These are phyloP conservation scores for Falciphora oryzae DNA, from an alignment of 2,329 filamentous ascomycete species.

Conservation along the genomic window DNA sequence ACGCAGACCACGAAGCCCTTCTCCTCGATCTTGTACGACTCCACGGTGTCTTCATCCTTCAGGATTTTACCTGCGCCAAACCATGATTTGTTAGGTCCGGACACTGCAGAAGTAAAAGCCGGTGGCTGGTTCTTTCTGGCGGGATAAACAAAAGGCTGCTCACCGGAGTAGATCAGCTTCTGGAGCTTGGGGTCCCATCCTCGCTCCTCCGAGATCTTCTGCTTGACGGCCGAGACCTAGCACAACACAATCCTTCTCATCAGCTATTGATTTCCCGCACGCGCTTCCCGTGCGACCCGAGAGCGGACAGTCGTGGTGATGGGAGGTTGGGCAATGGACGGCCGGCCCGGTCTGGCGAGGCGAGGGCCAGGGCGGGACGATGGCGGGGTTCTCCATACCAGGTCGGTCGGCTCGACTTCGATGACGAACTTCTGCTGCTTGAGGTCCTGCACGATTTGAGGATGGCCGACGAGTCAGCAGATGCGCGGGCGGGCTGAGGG, in stretches of 20 bases:
- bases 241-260: constrained; percentile 10
- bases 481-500: neutral
- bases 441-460: constrained; percentile 63
- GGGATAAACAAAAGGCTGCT: constrained; percentile 22
- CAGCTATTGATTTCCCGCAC: too few species aligned
- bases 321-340: constrained; percentile 16
- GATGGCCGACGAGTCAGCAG: constrained; percentile 15
- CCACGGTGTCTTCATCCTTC: constrained; percentile 94
- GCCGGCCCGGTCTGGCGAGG: constrained; percentile 15
- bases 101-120: neutral
- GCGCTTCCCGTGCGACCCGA: too few species aligned
- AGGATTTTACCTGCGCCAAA: constrained; percentile 79
- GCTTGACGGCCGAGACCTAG: constrained; percentile 84
- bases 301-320: neutral
- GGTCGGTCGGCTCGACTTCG: constrained; percentile 88
- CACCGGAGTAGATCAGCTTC: constrained; percentile 98
- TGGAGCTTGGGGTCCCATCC: constrained; percentile 86
- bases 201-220: constrained; percentile 87
- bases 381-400: constrained; percentile 55
- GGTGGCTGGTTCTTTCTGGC: neutral
- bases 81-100: neutral
- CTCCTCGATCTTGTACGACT: constrained; percentile 97
- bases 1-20: constrained; percentile 99
- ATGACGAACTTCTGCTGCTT: constrained; percentile 98
- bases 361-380: constrained; percentile 7